Conservation (phyloP, 257 asterid species). For the Nemophila menziesii region DNA sequence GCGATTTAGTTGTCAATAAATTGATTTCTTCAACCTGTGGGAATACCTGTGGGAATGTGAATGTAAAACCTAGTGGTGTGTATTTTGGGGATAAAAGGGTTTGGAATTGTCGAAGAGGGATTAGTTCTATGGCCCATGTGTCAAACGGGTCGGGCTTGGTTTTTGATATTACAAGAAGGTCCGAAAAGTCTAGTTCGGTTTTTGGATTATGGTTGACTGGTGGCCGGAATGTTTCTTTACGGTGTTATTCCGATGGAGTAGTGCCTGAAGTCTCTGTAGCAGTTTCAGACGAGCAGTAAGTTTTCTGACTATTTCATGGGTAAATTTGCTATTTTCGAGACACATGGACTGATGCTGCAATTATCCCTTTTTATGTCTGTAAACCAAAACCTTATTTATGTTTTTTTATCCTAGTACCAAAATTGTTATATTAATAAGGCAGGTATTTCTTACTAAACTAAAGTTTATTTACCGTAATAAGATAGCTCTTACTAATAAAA, state of each 20-base stretch:
- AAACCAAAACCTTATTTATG: no score
- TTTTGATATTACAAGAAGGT: slow-evolving; percentile 11
- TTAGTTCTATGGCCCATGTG: slow-evolving; percentile 13
- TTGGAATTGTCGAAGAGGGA: slow-evolving; percentile 25
- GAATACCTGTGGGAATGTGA: slow-evolving; percentile 32
- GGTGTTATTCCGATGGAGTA: slow-evolving; percentile 41
- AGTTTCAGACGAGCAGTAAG: slow-evolving; percentile 45
- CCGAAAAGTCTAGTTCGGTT: slow-evolving; percentile 7
- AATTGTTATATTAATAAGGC: no score
- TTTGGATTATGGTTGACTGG: slow-evolving; percentile 17
- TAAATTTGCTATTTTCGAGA: not conserved
- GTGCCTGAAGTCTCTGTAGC: slow-evolving; percentile 35
- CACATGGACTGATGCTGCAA: no score
- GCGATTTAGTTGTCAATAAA: slow-evolving; percentile 46
- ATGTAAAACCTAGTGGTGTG: slow-evolving; percentile 35
- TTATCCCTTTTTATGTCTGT: no score
- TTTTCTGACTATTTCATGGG: slow-evolving; percentile 9
- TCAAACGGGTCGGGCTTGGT: slow-evolving; percentile 8
- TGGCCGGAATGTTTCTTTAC: slow-evolving; percentile 25
- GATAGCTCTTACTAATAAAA: no score
- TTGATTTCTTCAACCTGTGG: slow-evolving; percentile 37
- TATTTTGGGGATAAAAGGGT: slow-evolving; percentile 28
- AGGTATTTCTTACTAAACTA: no score
- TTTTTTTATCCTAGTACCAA: no score
- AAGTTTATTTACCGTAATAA: no score